phyloP scores from a whole-genome alignment of 2,329 filamentous ascomycete genomes.

The Chalaropsis thielavioides region DNA sequence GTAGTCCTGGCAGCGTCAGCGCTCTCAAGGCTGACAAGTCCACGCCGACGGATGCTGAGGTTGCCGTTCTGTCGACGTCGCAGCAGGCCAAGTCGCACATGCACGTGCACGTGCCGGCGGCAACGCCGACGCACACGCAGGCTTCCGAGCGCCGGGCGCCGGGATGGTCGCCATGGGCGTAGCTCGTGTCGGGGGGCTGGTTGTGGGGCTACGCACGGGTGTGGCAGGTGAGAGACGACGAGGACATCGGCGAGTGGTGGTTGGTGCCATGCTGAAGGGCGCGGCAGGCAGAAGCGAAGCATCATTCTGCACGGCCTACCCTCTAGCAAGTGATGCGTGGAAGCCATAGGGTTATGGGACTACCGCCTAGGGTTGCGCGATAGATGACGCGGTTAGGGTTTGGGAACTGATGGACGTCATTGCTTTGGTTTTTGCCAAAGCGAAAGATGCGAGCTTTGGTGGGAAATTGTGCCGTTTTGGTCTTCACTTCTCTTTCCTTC shows the following conservation, averaged over 20 bases:
- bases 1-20: not conserved
- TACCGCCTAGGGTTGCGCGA: not conserved
- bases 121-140: not conserved
- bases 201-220: not conserved
- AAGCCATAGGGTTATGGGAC: not conserved
- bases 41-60: not conserved
- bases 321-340: not conserved
- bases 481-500: not conserved
- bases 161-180: slow-evolving; percentile 5
- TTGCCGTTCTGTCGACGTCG: not conserved
- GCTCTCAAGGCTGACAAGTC: not conserved
- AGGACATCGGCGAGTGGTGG: not conserved
- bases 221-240: not conserved
- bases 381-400: not conserved
- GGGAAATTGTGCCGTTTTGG: not conserved
- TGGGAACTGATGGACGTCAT: not conserved
- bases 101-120: not conserved
- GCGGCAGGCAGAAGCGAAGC: not conserved
- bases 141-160: not conserved
- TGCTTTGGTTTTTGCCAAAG: not conserved
- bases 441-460: not conserved
- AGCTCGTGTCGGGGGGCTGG: slow-evolving; percentile 1
- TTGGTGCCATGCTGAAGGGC: not conserved
- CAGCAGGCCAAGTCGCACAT: not conserved
- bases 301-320: not conserved